Evolutionary conservation across 441 rosid species (phyloP).

Genomic region (Theobroma grandiflorum): DNA sequence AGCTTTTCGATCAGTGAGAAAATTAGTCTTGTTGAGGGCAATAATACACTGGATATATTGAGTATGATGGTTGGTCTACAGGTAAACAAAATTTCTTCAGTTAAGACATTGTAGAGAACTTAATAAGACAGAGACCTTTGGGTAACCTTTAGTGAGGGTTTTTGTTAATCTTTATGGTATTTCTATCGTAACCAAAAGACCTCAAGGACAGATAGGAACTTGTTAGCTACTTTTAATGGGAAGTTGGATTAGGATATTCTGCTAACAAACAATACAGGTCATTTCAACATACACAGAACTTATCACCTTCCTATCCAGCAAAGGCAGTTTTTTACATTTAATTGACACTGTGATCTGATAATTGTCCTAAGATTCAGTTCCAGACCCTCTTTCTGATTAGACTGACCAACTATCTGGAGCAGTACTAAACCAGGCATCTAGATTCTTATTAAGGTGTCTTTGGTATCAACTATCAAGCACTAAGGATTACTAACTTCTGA

Average conservation of each 20-base stretch:
- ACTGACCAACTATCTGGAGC: background rate
- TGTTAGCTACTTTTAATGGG: background rate
- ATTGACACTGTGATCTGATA: background rate
- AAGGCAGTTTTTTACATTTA: background rate
- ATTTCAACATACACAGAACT: background rate
- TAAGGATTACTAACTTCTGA: background rate
- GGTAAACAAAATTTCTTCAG: conserved; percentile 34
- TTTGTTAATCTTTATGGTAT: too few relatives aligned
- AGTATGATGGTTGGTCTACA: conserved; percentile 67
- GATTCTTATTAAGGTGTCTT: conserved; percentile 12
- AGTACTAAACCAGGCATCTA: background rate
- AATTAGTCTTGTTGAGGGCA: conserved; percentile 49
- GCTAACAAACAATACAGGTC: background rate
- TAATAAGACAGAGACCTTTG: too few relatives aligned
- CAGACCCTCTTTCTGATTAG: background rate
- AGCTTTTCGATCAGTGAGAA: conserved; percentile 50
- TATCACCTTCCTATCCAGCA: background rate
- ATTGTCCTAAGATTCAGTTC: background rate
- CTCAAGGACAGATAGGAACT: too few relatives aligned
- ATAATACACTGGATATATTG: conserved; percentile 54
- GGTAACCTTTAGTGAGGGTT: too few relatives aligned
- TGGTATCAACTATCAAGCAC: background rate
- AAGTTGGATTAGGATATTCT: background rate
- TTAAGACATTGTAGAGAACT: too few relatives aligned
- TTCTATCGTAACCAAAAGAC: too few relatives aligned